Evolutionary conservation across 1,284 basidiomycete species (phyloP).

Genomic region (Sutorius eximius): DNA sequence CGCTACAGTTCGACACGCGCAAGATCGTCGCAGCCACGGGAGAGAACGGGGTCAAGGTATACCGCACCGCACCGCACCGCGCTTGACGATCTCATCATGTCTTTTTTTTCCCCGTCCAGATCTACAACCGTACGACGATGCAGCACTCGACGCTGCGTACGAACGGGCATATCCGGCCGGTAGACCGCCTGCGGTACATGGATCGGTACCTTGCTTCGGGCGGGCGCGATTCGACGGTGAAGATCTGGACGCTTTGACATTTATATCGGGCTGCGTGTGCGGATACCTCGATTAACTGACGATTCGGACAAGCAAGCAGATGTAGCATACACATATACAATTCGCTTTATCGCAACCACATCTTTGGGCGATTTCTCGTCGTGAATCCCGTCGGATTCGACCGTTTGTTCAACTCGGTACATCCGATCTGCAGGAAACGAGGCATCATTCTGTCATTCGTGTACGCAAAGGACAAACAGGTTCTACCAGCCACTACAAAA

Average conservation of each 20-base stretch:
- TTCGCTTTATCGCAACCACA: slow-evolving; percentile 10
- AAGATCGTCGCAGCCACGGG: slow-evolving; percentile 95
- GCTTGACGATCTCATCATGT: slow-evolving; percentile 1
- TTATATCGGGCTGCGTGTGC: slow-evolving; percentile 9
- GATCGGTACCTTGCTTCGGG: slow-evolving; percentile 94
- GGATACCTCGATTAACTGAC: slow-evolving; percentile 20
- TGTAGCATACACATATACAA: slow-evolving; percentile 23
- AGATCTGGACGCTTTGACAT: slow-evolving; percentile 92
- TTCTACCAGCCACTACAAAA: slow-evolving; percentile 4
- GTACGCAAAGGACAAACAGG: slow-evolving; percentile 7
- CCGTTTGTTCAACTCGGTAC: no score
- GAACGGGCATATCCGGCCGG: slow-evolving; percentile 91
- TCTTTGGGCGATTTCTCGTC: neutral
- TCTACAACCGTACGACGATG: slow-evolving; percentile 94
- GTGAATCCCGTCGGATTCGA: no score
- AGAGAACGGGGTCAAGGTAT: slow-evolving; percentile 89
- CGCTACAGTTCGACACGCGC: slow-evolving; percentile 91
- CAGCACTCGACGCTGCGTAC: slow-evolving; percentile 82
- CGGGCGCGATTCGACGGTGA: slow-evolving; percentile 84
- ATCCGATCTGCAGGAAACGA: neutral
- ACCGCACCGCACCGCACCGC: slow-evolving; percentile 13
- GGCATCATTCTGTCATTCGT: slow-evolving; percentile 6
- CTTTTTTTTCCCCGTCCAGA: slow-evolving; percentile 46
- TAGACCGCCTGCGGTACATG: slow-evolving; percentile 93
- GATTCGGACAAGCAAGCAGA: slow-evolving; percentile 19